Evolutionary conservation across 129 eudicot species (phyloP).

Genomic region (Pittosporum tobira): DNA sequence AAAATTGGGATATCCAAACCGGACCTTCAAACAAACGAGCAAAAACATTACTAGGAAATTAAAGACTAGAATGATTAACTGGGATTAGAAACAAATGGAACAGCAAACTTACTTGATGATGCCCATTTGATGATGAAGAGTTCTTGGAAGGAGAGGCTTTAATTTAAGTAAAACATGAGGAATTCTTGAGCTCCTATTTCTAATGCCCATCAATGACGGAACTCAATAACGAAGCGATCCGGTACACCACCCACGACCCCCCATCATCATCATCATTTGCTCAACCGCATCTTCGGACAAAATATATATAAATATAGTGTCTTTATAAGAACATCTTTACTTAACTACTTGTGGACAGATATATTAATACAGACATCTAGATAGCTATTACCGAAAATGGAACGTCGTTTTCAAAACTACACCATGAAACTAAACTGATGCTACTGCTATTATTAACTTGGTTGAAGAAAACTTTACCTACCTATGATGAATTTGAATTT

Average conservation of each 20-base stretch:
- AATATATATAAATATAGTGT: neutral
- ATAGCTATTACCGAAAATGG: too few relatives aligned
- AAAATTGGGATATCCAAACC: too few relatives aligned
- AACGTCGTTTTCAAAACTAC: too few relatives aligned
- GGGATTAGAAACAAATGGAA: neutral
- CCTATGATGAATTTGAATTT: neutral
- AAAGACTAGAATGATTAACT: neutral
- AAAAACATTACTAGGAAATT: neutral
- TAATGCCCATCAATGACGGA: slow-evolving; percentile 16
- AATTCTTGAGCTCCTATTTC: slow-evolving; percentile 18
- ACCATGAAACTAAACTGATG: too few relatives aligned
- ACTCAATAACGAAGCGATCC: slow-evolving; percentile 10
- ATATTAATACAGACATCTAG: too few relatives aligned
- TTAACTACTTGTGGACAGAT: too few relatives aligned
- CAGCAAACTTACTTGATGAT: slow-evolving; percentile 16
- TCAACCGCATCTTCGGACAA: neutral
- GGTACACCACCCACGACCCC: neutral
- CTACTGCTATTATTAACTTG: too few relatives aligned
- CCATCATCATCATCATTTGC: neutral
- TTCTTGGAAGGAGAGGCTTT: slow-evolving; percentile 16
- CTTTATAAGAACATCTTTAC: too few relatives aligned
- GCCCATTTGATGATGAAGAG: slow-evolving; percentile 6
- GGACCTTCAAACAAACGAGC: neutral
- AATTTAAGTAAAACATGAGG: slow-evolving; percentile 7
- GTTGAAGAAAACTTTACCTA: too few relatives aligned